Evolutionary conservation across 345 rosid species (phyloP).

Genomic region (Nephelium lappaceum): DNA sequence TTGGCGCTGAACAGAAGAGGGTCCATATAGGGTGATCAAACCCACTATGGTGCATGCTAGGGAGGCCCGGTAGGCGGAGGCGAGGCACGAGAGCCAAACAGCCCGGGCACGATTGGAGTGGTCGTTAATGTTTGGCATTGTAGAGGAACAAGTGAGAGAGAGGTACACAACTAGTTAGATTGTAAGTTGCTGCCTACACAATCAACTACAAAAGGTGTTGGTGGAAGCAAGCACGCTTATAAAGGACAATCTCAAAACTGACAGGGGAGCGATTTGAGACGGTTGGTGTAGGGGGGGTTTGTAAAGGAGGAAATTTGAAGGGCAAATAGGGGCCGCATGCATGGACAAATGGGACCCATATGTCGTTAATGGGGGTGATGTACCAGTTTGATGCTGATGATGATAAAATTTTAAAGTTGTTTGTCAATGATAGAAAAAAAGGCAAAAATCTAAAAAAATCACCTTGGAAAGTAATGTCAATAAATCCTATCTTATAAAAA

Average conservation of each 20-base stretch:
- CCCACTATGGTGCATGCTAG: conserved; percentile 84
- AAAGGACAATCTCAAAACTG: neutral
- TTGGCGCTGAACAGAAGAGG: conserved; percentile 41
- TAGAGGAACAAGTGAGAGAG: no score
- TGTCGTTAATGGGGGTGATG: conserved; percentile 8
- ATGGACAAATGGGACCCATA: conserved; percentile 7
- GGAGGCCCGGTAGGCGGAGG: conserved; percentile 71
- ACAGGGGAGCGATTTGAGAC: neutral
- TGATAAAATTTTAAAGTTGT: no score
- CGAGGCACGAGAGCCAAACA: conserved; percentile 62
- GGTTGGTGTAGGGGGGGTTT: conserved; percentile 11
- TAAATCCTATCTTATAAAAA: no score
- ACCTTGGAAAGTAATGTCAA: no score
- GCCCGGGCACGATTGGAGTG: conserved; percentile 44
- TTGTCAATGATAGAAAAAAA: no score
- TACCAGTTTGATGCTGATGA: neutral
- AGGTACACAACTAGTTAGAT: neutral
- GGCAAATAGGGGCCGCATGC: conserved; percentile 17
- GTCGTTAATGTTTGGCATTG: conserved; percentile 22
- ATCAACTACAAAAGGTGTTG: neutral
- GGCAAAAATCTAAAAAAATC: no score
- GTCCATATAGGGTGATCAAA: conserved; percentile 64
- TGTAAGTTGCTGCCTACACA: neutral
- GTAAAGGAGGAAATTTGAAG: neutral
- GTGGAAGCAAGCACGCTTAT: no score